These are phyloP conservation scores for Lodderomyces oxycetoniae DNA, from an alignment of 1,139 yeast genomes.

Conservation along the genomic window DNA sequence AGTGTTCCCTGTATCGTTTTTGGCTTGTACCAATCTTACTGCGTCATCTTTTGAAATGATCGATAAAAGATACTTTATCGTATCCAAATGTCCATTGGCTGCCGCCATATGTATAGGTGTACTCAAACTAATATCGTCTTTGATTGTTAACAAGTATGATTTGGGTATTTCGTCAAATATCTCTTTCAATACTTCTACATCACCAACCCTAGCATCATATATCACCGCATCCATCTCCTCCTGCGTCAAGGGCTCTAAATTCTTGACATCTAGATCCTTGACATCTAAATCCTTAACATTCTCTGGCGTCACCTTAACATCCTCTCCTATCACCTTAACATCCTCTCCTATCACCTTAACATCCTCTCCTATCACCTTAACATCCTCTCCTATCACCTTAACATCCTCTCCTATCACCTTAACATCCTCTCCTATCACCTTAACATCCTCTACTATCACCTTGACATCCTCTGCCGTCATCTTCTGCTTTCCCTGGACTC, in stretches of 20 bases:
- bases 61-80: conserved; percentile 55
- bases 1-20: conserved; percentile 83
- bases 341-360: too few species aligned
- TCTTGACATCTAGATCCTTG: conserved; percentile 1
- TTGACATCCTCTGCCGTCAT: too few species aligned
- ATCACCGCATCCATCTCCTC: conserved; percentile 82
- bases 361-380: too few species aligned
- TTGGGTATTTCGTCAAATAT: conserved; percentile 63
- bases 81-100: conserved; percentile 85
- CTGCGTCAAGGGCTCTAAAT: conserved; percentile 28
- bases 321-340: too few species aligned
- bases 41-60: conserved; percentile 44
- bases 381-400: too few species aligned
- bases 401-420: too few species aligned
- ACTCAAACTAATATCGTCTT: conserved; percentile 59
- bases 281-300: too few species aligned
- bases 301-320: neutral
- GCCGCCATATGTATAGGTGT: conserved; percentile 93
- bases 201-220: conserved; percentile 84
- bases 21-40: conserved; percentile 44
- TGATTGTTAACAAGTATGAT: conserved; percentile 43
- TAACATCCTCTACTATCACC: too few species aligned
- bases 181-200: conserved; percentile 64
- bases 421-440: too few species aligned
- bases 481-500: too few species aligned